Base-by-base conservation (phyloP, 108 stramenopile species). In the Nitzschia palea region DNA sequence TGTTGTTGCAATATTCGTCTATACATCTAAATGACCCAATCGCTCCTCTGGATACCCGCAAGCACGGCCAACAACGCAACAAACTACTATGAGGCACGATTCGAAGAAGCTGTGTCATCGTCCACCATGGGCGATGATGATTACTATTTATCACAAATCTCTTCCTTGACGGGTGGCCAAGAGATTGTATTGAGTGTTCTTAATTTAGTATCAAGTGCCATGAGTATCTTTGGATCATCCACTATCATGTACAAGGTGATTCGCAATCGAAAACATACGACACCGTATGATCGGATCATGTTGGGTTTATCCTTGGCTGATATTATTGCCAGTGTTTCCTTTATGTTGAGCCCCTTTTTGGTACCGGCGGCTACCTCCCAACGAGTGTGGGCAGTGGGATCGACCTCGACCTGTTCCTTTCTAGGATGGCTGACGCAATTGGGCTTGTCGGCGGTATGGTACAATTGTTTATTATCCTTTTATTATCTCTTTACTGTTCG, bases 351-450 rank as follows among this genome's bases (percentile, higher is more conserved):
- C n/a, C 53, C 62, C 5, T 55, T 63, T 55, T 29, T 71, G 35
- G 15, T 36, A 25, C 71, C 71, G 4, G 34, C 50, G 2, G 31
- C 17, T 10, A 35, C 69, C 12, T 20, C n/a, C 15, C 30, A 9
- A 56, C 51, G 61, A 9, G 53, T 71, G n/a, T 52, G 48, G 62
- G 76, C 76, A 1, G 29, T 44, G 1, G 76, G 76, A 3, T 70
- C 20, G 4, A 12, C 52, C 3, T 55, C 61, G 4, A 65, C 69
- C 17, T 77, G 76, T 44, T 34, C 62, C 10, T n/a, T 66, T 4
- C n/a, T 40, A 3, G 76, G 68, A 22, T 63, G 62, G n/a, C 29
- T 77, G 33, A 22, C 25, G 9, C 62, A 77, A 15, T n/a, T 70
- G 20, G 6, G 36, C 3, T 25, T 70, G 22, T 22, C 69, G 2